Evolutionary conservation across 306 rosid species (phyloP), one percentile per base, ranked within the genome.

Genomic region (Macrotyloma uniflorum): DNA sequence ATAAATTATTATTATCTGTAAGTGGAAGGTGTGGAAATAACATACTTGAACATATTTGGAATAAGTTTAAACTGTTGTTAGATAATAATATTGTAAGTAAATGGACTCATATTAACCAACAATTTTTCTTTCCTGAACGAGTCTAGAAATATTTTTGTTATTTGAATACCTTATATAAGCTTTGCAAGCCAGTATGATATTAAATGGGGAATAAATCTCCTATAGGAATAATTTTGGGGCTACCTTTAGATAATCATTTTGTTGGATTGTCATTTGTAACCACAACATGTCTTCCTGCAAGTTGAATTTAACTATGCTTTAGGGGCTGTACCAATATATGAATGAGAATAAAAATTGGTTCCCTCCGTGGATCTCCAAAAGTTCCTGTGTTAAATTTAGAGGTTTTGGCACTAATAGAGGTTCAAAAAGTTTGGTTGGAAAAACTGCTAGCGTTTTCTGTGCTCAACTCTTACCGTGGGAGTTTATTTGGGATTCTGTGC

Each of bases 21-120:
- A 38, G 70, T 43, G 19, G 76, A 77, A 15, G 28, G 32, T 62
- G 40, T 20, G 16, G 74, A 47, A 70, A 47, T 32, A 46, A 8
- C 42, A 62, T 14, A 43, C 58, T 69, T 50, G 65, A 79, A 15
- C 46, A 47, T 66, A 67, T 58, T 57, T 38, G 19, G 58, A 67
- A 47, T 45, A 35, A 35, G 47, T 71, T 54, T 9, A 30, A 57
- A 68, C 66, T 42, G 59, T 51, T 42, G 26, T 23, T 19, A 9
- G 58, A 61, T 63, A 24, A 65, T 64, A 71, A 72, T 79, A 38
- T 9, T 38, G 0, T 9, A 9, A 8, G 15, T 35, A 32, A 4
- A 8, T 28, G 49, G 72, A 23, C 24, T 15, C n/a, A n/a, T 38
- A 8, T 8, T 38, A 38, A 8, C 43, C 43, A 9, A 9, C 43